Evolutionary conservation across 2,329 filamentous ascomycete genomes (phyloP), one percentile per base, ranked within the genome.

Genomic region (Bipolaris zeicola): DNA sequence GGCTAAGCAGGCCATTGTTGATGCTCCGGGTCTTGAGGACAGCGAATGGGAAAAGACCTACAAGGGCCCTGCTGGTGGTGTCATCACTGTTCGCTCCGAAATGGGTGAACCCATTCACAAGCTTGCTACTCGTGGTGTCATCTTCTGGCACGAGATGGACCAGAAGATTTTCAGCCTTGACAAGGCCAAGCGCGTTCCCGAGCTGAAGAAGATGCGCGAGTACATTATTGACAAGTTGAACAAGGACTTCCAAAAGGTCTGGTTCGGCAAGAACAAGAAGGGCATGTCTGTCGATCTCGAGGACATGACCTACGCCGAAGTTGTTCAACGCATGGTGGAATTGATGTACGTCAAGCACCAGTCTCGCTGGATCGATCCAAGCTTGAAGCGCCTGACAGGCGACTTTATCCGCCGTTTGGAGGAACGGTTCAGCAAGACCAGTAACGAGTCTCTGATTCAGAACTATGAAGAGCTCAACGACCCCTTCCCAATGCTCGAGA

Each of bases 41-140:
- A 62, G 64, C 18, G 76, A 80, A 1, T 81, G 79, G 79, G 77
- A 80, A 63, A 76, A 77, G 63, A 80, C 78, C 1, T 81, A 81
- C 71, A 78, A 76, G 80, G 91, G 91, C 16, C 84, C 92, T 24
- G 90, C 93, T 55, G 95, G 95, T 69, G 95, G 95, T 75, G 87
- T 99, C 62, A 94, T 99, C 69, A 99, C 95, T 26, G 95, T 99
- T 46, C 87, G 92, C 63, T 99, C 95, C 1, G 95, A 99, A 80
- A 99, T 99, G 96, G 96, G 95, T 43, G 95, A 99, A 82, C 96
- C 95, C 5, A 99, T 99, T 61, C 95, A 99, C 83, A 99, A 99
- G 82, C 86, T 99, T 57, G 96, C 95, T 14, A 99, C 95, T 46
- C 90, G 96, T 57, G 95, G 95, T 85, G 93, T 99, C 45, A 83